Percentiles rank a stretch among this genome's conserved stretches.
These are phyloP conservation scores for Cucurbita ficifolia DNA, from an alignment of 306 rosid genomes.

Conservation along the genomic window DNA sequence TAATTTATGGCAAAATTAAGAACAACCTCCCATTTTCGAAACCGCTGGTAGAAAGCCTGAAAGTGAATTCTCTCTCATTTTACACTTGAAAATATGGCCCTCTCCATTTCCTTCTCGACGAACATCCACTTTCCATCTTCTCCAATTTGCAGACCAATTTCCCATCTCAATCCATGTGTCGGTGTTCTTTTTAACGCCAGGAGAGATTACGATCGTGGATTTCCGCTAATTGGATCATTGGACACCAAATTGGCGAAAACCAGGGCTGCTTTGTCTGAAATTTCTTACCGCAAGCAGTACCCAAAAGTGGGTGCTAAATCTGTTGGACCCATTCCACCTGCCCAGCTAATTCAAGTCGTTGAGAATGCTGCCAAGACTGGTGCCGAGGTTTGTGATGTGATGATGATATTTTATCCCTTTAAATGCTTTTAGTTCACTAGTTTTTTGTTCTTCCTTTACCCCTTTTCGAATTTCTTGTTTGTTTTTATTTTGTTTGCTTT, in stretches of 20 bases:
- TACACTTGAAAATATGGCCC: neutral
- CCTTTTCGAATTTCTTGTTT: neutral
- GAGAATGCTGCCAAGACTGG: conserved; percentile 80
- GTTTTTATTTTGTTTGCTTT: neutral
- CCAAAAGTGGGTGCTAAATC: conserved; percentile 49
- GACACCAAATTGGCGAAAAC: conserved; percentile 16
- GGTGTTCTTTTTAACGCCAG: conserved; percentile 1
- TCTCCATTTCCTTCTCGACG: conserved; percentile 22
- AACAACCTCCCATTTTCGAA: neutral
- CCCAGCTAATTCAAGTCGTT: conserved; percentile 67
- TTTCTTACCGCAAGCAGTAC: conserved; percentile 20
- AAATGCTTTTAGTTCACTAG: neutral
- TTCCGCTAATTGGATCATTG: conserved; percentile 8
- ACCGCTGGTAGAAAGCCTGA: neutral
- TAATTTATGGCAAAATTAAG: neutral
- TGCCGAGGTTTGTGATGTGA: conserved; percentile 44
- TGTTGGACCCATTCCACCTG: conserved; percentile 42
- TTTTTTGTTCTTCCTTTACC: neutral
- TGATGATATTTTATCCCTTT: neutral
- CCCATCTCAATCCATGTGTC: conserved; percentile 8
- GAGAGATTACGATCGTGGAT: conserved; percentile 21
- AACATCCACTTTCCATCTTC: conserved; percentile 22
- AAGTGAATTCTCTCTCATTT: neutral
- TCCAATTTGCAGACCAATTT: conserved; percentile 14
- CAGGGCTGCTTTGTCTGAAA: conserved; percentile 39